Base-by-base conservation (phyloP, 1,284 basidiomycete genomes). In the Chiua sp. region DNA sequence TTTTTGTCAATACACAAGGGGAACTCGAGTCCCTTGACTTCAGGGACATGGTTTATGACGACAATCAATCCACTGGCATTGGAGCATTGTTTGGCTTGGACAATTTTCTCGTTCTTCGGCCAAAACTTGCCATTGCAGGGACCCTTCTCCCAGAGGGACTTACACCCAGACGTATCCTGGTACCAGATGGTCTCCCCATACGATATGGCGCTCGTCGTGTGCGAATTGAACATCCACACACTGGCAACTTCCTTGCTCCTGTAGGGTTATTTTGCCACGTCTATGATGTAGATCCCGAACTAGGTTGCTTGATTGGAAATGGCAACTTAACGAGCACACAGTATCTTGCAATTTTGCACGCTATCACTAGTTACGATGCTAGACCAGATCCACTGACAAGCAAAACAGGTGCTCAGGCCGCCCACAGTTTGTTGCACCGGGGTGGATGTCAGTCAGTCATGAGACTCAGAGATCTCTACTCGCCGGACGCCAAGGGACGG, bases 381-480 rank as follows among this genome's bases (percentile, higher is more conserved):
- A 71, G 79, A 4, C 73, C 78, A 7, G 82, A 84, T 61, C 79
- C 79, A 5, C 67, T 84, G 22, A 79, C 78, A 0, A 64, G 72
- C 13, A 74, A 70, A 28, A 81, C 79, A 0, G 83, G 82, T 1
- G 71, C 71, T 12, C 83, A 83, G 55, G 83, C 11, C 32, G 32
- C 32, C 7, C 11, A 32, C 11, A 12, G 32, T 32, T 12, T 32
- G 32, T 32, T 32, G 11, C 32, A 12, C 32, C 11, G 32, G 7
- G 32, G 32, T 32, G 32, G 32, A 12, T 32, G 32, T 32, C 32
- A 32, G 32, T 32, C 32, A 32, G 32, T 32, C 32, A 32, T 12
- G 32, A 32, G 32, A 32, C 32, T 32, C 32, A 32, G 32, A 7
- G 32, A 32, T 32, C 11, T 32, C 32, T 7, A 32, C 11, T 26